Evolutionary conservation across 2,329 filamentous ascomycete genomes (phyloP).

Genomic region (Ramularia endophylla): DNA sequence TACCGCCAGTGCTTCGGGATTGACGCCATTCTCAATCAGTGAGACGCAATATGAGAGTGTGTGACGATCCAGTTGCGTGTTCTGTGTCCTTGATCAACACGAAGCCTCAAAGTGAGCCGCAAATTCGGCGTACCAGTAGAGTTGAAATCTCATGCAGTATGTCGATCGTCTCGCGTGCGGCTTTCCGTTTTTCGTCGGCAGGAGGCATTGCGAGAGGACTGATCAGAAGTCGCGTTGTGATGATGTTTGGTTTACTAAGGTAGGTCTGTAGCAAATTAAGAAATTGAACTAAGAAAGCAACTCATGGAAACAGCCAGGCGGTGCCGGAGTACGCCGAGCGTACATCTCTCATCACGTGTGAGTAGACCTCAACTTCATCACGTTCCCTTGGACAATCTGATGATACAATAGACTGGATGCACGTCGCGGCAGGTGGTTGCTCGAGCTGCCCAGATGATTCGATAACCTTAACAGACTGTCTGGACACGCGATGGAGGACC

Average conservation of each 20-base stretch:
- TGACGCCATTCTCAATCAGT: slow-evolving; percentile 94
- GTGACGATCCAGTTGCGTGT: slow-evolving; percentile 85
- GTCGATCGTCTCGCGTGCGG: slow-evolving; percentile 71
- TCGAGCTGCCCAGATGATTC: too few relatives aligned
- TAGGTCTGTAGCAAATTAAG: too few relatives aligned
- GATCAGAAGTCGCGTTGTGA: neutral
- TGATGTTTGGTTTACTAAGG: neutral
- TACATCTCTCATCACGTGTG: too few relatives aligned
- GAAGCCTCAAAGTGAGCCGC: neutral
- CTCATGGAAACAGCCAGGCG: too few relatives aligned
- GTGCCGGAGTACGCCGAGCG: too few relatives aligned
- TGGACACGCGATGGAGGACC: slow-evolving; percentile 61
- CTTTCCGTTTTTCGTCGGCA: slow-evolving; percentile 63
- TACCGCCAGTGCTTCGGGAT: slow-evolving; percentile 91
- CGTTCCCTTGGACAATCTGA: too few relatives aligned
- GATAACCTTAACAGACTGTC: too few relatives aligned
- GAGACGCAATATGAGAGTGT: slow-evolving; percentile 93
- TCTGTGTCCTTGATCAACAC: slow-evolving; percentile 48
- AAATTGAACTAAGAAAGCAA: too few relatives aligned
- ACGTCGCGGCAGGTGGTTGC: too few relatives aligned
- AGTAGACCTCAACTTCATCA: too few relatives aligned
- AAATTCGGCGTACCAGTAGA: slow-evolving; percentile 58
- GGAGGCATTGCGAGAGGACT: slow-evolving; percentile 3
- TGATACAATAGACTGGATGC: too few relatives aligned
- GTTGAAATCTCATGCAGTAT: slow-evolving; percentile 72